Evolutionary conservation across 176 grass and related monocot genomes (phyloP).

Genomic region (sorghum (Sorghum bicolor)): DNA sequence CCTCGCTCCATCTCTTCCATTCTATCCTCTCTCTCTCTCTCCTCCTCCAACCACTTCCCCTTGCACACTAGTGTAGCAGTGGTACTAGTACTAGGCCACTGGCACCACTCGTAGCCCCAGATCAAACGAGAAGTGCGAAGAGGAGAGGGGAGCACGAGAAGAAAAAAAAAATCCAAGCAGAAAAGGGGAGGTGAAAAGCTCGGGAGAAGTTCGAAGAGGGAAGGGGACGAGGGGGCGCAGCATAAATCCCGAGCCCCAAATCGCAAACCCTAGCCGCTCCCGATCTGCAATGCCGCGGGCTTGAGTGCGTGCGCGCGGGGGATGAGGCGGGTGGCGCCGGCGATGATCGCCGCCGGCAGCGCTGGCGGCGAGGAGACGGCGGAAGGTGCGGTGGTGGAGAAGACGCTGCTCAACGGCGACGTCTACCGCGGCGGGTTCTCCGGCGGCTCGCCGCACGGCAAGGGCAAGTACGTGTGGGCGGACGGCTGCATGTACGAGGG

Average conservation of each 20-base stretch:
- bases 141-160: slow-evolving; percentile 4
- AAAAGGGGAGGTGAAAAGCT: slow-evolving; percentile 18
- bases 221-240: neutral
- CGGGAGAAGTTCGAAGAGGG: neutral
- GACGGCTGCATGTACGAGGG: slow-evolving; percentile 96
- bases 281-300: slow-evolving; percentile 46
- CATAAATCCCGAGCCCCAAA: slow-evolving; percentile 27
- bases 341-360: slow-evolving; percentile 32
- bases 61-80: slow-evolving; percentile 2
- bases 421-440: slow-evolving; percentile 64
- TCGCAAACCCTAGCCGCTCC: slow-evolving; percentile 45
- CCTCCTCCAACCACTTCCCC: neutral
- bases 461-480: slow-evolving; percentile 85
- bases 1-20: neutral
- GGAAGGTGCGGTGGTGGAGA: slow-evolving; percentile 54
- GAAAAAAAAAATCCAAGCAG: slow-evolving; percentile 14
- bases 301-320: neutral
- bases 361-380: slow-evolving; percentile 14
- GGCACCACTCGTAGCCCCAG: slow-evolving; percentile 36
- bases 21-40: neutral
- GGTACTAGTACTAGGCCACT: slow-evolving; percentile 26
- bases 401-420: slow-evolving; percentile 73
- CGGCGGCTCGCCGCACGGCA: slow-evolving; percentile 58
- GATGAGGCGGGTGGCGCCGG: slow-evolving; percentile 69
- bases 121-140: too few species aligned